Conservation (phyloP, 2,329 filamentous ascomycete species). For the Penicillium sp. region DNA sequence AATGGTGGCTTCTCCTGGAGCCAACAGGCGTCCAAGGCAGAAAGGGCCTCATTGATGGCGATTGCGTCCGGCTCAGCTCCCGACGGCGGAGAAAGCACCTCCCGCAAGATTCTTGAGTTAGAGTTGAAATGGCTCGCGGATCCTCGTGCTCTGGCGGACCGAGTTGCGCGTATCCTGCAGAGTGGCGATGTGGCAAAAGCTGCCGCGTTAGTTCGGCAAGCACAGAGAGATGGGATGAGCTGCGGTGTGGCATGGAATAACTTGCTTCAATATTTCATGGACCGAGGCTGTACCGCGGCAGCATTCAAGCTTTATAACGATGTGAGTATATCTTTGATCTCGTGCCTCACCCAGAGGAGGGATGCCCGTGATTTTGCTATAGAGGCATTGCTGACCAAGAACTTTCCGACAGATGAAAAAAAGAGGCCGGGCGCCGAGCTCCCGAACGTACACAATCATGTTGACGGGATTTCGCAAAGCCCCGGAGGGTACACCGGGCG, state of each 20-base stretch:
- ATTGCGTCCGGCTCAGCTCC: conserved; percentile 5
- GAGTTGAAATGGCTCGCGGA: conserved; percentile 67
- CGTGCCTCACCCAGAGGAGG: not conserved
- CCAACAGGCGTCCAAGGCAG: not conserved
- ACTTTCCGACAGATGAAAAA: conserved; percentile 78
- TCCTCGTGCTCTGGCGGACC: conserved; percentile 68
- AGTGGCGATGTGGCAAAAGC: conserved; percentile 66
- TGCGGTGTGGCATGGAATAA: conserved; percentile 85
- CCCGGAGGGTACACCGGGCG: conserved; percentile 45
- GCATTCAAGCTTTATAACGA: conserved; percentile 89
- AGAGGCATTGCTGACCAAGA: conserved; percentile 1
- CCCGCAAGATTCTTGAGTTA: conserved; percentile 42
- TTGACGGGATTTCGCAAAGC: conserved; percentile 70
- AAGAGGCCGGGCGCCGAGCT: conserved; percentile 73
- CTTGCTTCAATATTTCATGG: conserved; percentile 69
- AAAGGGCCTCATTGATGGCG: conserved; percentile 9
- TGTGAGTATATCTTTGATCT: conserved; percentile 45
- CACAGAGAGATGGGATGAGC: conserved; percentile 60
- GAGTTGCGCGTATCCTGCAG: conserved; percentile 61
- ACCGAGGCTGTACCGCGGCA: conserved; percentile 56
- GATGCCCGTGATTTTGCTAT: not conserved
- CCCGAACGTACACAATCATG: conserved; percentile 79
- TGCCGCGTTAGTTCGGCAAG: conserved; percentile 63
- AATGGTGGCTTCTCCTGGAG: not conserved
- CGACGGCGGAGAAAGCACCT: not conserved